These are phyloP conservation scores for Gossypium schwendimanii DNA, from an alignment of 441 rosid genomes.

Conservation along the genomic window DNA sequence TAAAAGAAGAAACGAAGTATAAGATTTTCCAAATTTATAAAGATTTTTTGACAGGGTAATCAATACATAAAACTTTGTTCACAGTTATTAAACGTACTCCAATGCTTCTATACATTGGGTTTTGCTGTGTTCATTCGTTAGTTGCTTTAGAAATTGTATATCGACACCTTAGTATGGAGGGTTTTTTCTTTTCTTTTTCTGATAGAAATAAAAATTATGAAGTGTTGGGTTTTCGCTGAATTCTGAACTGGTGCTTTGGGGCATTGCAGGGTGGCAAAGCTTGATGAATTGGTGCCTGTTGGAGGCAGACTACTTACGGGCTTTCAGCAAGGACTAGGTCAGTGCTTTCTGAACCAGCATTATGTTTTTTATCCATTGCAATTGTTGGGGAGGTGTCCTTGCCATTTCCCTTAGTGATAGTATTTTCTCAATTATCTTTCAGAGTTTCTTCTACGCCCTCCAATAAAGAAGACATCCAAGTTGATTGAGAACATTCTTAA, in stretches of 20 bases:
- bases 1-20: conserved; percentile 26
- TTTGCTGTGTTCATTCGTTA: background rate
- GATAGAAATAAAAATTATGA: background rate
- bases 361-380: background rate
- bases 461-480: conserved; percentile 42
- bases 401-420: background rate
- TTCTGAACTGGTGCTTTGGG: background rate
- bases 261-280: conserved; percentile 43
- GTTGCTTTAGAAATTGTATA: background rate
- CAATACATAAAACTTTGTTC: background rate
- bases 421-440: background rate
- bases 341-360: conserved; percentile 5
- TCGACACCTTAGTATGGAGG: background rate
- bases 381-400: background rate
- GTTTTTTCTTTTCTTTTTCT: background rate
- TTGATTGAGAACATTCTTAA: conserved; percentile 44
- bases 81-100: background rate
- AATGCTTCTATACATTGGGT: background rate
- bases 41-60: conserved; percentile 53
- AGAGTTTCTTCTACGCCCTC: conserved; percentile 64
- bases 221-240: background rate
- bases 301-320: conserved; percentile 49
- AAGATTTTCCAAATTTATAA: conserved; percentile 34
- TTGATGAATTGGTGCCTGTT: conserved; percentile 51
- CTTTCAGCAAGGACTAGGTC: conserved; percentile 65